Evolutionary conservation across 1,139 yeast species (phyloP), one percentile per base, ranked within the genome.

Genomic region (Candida sp.): DNA sequence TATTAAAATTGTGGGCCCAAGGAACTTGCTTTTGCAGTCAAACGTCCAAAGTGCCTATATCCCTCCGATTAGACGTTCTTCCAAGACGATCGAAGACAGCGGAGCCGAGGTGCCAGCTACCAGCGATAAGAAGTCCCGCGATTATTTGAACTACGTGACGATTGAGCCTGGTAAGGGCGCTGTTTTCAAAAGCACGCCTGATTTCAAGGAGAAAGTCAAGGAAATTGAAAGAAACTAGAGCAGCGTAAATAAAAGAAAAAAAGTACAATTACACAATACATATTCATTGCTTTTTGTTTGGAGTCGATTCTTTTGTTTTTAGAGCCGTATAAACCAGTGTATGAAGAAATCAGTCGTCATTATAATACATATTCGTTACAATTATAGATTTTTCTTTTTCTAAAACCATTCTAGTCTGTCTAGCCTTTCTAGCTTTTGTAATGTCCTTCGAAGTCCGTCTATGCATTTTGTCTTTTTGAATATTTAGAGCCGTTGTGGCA

Each of bases 1-100:
- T 55, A 72, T 84, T 33, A 76, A 72, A 42, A 68, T 85, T 3
- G 60, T 72, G 7, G 90, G 90, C 0, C 88, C 89, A 12, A 73
- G 88, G 51, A 78, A 75, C 39, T 58, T 85, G 5, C 63, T 85
- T 43, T 60, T 85, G 9, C 86, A 83, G 57, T 73, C 80, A 17
- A 69, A 65, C 47, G 59, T 47, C 28, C 17, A 33, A 23, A 25
- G 31, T 25, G 48, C 59, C 25, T 49, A 49, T 12, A 52, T 51
- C 6, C 35, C 39, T 9, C 27, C 50, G 12, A 32, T 46, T 58
- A 47, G 28, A 39, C 40, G 33, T 32, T 43, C 37, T 9, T n/a
- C 4, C 9, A 33, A 23, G 27, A 22, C 12, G 7, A 17, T 30
- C 9, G 38, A 11, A 12, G 31, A 35, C 8, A 22, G 5, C n/a